Evolutionary conservation across 257 asterid species (phyloP), one percentile per base, ranked within the genome.

Genomic region (Gentiana straminea): DNA sequence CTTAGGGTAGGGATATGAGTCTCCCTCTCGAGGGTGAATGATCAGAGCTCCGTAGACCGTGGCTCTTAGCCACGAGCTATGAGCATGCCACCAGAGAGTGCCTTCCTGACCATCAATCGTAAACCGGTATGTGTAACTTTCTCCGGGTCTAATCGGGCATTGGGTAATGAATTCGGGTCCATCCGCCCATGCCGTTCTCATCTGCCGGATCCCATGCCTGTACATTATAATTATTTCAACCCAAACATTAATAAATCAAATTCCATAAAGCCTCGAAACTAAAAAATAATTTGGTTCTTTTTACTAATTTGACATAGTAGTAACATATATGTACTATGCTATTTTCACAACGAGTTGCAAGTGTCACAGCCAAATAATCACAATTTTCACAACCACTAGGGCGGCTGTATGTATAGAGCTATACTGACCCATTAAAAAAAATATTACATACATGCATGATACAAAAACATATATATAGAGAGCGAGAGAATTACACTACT

Each of bases 11-110:
- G 97, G 97, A 64, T 83, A 86, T 0, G 92, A 65, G 0, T 77
- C 81, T 58, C 94, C 95, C 49, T 64, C 65, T 58, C 53, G 78
- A 7, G 97, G 97, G 48, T 66, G 89, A 57, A 89, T 81, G 65
- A 89, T 59, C 3, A 89, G 13, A 37, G 86, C 97, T 3, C 97
- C 97, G 11, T 89, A 89, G 55, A 86, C 94, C 0, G 95, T 89
- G 65, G 97, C 97, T 52, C 97, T 70, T 51, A 89, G 89, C 97
- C 97, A 89, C 1, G 97, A 89, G 70, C 97, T 89, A 64, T 89
- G 97, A 37, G 97, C 97, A 53, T 89, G 97, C 97, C 97, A 88
- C 97, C 97, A 88, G 0, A 88, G 81, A 1, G 97, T 89, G 33
- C 97, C 97, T 78, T 83, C 94, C 36, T 89, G 97, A 11, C 86